A percentile compares a stretch with the other conserved stretches of the same genome.
Evolutionary conservation across 768 basidiomycete species (phyloP).

Genomic region (Mycena albidolilacea): DNA sequence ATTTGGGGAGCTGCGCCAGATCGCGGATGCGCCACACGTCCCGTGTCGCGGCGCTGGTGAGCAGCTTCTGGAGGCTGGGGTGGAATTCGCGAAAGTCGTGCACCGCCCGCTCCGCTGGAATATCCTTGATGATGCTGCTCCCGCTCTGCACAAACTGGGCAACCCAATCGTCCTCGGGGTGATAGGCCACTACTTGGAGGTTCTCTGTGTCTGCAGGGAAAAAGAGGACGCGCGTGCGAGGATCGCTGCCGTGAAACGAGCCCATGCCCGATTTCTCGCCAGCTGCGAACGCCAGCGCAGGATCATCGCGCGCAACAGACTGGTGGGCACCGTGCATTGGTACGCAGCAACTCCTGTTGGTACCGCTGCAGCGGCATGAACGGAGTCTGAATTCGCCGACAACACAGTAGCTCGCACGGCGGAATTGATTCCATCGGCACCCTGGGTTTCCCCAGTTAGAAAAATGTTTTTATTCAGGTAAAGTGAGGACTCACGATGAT

Average conservation of each 20-base stretch:
- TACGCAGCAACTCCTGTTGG: slow-evolving; percentile 36
- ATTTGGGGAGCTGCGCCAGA: slow-evolving; percentile 18
- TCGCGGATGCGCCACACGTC: slow-evolving; percentile 41
- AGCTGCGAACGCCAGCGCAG: slow-evolving; percentile 30
- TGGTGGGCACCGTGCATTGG: slow-evolving; percentile 32
- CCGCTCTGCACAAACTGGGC: slow-evolving; percentile 24
- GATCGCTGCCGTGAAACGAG: slow-evolving; percentile 16
- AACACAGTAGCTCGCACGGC: slow-evolving; percentile 35
- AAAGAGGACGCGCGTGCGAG: slow-evolving; percentile 20
- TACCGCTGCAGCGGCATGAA: slow-evolving; percentile 25
- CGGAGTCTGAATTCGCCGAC: slow-evolving; percentile 10
- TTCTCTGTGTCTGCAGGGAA: slow-evolving; percentile 29
- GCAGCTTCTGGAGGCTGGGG: slow-evolving; percentile 25
- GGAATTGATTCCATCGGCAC: slow-evolving; percentile 40
- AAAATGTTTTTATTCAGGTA: no score
- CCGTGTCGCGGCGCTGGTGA: slow-evolving; percentile 17
- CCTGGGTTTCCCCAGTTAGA: background rate
- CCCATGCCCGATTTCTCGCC: slow-evolving; percentile 31
- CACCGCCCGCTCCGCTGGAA: slow-evolving; percentile 23
- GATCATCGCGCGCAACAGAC: slow-evolving; percentile 22
- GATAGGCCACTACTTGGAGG: slow-evolving; percentile 37
- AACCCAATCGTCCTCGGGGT: slow-evolving; percentile 29
- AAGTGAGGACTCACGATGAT: slow-evolving; percentile 25
- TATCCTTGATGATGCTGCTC: slow-evolving; percentile 33
- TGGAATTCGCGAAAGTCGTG: slow-evolving; percentile 33